phyloP scores from a whole-genome alignment of 306 rosid species.

The Acacia confusa region DNA sequence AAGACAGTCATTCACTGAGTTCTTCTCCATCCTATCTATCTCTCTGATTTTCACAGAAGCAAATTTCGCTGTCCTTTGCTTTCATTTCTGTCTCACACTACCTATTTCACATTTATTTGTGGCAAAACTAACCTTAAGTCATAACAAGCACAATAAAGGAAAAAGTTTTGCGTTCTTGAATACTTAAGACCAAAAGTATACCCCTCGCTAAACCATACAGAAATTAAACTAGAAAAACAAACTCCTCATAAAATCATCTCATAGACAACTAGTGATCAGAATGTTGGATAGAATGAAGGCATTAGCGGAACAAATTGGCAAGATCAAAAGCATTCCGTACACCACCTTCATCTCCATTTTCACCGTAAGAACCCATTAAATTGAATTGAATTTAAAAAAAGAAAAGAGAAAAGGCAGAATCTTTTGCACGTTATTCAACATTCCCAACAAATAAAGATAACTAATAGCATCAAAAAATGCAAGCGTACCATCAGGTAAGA shows the following conservation, averaged over 20 bases:
- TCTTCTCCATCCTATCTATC: not conserved
- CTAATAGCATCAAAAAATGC: not conserved
- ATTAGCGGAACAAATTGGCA: not conserved
- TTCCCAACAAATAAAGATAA: not conserved
- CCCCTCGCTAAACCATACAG: not conserved
- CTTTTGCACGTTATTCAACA: not conserved
- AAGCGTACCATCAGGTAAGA: slow-evolving; percentile 75
- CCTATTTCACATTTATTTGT: not conserved
- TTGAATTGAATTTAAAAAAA: not conserved
- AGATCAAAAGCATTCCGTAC: not conserved
- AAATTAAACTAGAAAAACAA: not conserved
- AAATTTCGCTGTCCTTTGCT: not conserved
- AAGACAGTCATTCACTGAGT: not conserved
- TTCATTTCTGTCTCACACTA: not conserved
- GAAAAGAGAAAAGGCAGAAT: not conserved
- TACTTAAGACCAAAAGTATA: not conserved
- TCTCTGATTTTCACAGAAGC: not conserved
- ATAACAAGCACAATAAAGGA: slow-evolving; percentile 1
- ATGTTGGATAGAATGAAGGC: not conserved
- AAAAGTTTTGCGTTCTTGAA: not conserved
- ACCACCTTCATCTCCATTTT: not conserved
- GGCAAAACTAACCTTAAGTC: not conserved
- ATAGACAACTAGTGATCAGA: not conserved
- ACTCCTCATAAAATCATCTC: not conserved
- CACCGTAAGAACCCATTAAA: not conserved